phyloP scores from a whole-genome alignment of 495 filamentous ascomycete genomes.

The Jackrogersella minutella region DNA sequence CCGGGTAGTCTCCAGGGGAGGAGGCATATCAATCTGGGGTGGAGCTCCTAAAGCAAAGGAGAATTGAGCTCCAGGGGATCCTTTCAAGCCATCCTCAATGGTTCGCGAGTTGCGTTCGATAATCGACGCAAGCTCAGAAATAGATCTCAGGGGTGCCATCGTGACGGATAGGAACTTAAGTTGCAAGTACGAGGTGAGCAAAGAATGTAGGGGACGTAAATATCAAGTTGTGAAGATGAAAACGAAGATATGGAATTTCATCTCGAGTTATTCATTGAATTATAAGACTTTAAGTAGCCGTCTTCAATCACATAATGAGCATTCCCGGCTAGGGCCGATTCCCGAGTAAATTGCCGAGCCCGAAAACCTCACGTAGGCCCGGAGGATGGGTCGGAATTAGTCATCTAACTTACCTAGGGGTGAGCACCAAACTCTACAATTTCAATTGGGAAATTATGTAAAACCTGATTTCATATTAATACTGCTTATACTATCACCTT shows the following conservation, averaged over 20 bases:
- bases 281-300: conserved; percentile 20
- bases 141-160: conserved; percentile 35
- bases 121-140: conserved; percentile 41
- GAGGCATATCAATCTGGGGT: conserved; percentile 10
- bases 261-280: background rate
- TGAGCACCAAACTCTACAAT: too few relatives aligned
- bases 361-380: background rate
- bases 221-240: background rate
- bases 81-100: conserved; percentile 30
- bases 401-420: background rate
- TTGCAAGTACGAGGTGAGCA: background rate
- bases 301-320: background rate
- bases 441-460: too few relatives aligned
- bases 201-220: background rate
- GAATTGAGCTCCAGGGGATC: conserved; percentile 28
- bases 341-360: conserved; percentile 35
- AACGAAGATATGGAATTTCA: too few relatives aligned
- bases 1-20: conserved; percentile 19
- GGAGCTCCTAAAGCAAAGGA: conserved; percentile 32
- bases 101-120: conserved; percentile 25
- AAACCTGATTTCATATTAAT: too few relatives aligned
- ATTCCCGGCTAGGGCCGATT: conserved; percentile 6
- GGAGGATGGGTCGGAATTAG: conserved; percentile 2
- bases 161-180: background rate
- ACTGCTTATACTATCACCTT: too few relatives aligned